Percentiles rank a stretch among this genome's conserved stretches.
Conservation (phyloP, 768 basidiomycete species). For the Leucogyrophana mollusca region DNA sequence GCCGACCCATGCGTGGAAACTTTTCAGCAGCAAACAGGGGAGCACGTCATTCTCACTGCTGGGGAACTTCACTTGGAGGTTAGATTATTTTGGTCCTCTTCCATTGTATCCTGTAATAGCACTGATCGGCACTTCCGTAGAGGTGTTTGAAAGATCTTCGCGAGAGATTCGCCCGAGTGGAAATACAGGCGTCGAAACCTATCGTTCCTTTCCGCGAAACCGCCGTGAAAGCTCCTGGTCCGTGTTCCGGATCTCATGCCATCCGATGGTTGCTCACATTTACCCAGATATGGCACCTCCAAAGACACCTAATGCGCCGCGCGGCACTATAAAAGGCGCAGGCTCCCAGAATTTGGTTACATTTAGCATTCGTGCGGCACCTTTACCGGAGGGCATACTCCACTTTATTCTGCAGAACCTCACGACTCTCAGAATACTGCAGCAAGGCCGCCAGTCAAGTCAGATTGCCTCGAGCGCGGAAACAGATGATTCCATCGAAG, state of each 20-base stretch:
- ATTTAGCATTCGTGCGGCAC: conserved; percentile 81
- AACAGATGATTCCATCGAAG: conserved; percentile 35
- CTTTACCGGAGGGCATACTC: conserved; percentile 70
- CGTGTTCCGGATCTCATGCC: conserved; percentile 6
- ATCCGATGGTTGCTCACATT: conserved; percentile 1
- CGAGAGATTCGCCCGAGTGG: conserved; percentile 91
- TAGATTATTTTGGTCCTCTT: conserved; percentile 10
- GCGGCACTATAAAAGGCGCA: conserved; percentile 76
- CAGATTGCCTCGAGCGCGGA: conserved; percentile 24
- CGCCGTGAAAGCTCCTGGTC: conserved; percentile 76
- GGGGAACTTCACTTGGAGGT: conserved; percentile 97
- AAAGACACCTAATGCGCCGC: conserved; percentile 63
- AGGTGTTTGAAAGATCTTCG: conserved; percentile 95
- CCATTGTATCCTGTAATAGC: not conserved
- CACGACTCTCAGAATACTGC: conserved; percentile 57
- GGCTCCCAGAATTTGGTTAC: conserved; percentile 70
- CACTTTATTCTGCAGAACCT: conserved; percentile 79
- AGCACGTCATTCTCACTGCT: conserved; percentile 94
- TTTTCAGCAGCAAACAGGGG: conserved; percentile 95
- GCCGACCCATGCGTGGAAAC: conserved; percentile 97
- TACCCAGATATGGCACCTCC: conserved; percentile 81
- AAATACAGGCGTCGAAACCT: conserved; percentile 90
- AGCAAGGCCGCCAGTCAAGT: conserved; percentile 43
- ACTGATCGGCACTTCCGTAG: conserved; percentile 36
- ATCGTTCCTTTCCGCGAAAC: conserved; percentile 99